Conservation (phyloP, 2,329 filamentous ascomycete genomes). For the Niveomyces coronatus region DNA sequence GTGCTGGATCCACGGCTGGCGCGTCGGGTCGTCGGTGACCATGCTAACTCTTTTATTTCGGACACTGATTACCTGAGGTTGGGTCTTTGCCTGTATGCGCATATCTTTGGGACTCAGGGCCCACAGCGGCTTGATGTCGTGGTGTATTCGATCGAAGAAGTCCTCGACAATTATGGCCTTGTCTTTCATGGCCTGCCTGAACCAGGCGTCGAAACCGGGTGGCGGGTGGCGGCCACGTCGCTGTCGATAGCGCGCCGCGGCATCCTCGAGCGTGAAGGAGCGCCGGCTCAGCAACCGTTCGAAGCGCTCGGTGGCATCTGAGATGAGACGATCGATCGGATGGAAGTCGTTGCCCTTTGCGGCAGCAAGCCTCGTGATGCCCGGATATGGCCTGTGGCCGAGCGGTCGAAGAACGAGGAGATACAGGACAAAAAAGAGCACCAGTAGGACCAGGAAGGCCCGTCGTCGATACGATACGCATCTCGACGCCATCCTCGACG, state of each 20-base stretch:
- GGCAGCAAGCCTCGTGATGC: background rate
- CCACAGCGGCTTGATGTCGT: constrained; percentile 45
- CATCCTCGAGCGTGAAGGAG: constrained; percentile 33
- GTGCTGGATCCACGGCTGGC: constrained; percentile 3
- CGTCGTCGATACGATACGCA: background rate
- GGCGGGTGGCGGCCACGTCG: constrained; percentile 43
- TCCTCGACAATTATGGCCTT: constrained; percentile 41
- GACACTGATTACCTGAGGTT: constrained; percentile 16
- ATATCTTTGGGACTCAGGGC: constrained; percentile 29
- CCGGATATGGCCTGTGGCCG: constrained; percentile 1
- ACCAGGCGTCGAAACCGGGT: constrained; percentile 44
- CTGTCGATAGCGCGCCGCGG: constrained; percentile 38
- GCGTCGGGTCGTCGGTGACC: background rate
- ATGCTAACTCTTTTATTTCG: background rate
- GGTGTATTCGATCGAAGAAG: constrained; percentile 46
- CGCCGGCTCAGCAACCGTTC: constrained; percentile 22
- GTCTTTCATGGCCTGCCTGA: constrained; percentile 34
- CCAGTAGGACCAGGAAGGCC: background rate
- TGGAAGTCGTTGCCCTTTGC: constrained; percentile 15
- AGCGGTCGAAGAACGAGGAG: background rate
- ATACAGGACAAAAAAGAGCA: background rate
- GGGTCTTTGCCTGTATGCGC: constrained; percentile 20
- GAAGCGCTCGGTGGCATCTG: constrained; percentile 26
- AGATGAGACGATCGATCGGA: constrained; percentile 33
- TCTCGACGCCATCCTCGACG: background rate